Conservation (phyloP, 2,329 filamentous ascomycete species). For the Dryadomyces sulphureus region DNA sequence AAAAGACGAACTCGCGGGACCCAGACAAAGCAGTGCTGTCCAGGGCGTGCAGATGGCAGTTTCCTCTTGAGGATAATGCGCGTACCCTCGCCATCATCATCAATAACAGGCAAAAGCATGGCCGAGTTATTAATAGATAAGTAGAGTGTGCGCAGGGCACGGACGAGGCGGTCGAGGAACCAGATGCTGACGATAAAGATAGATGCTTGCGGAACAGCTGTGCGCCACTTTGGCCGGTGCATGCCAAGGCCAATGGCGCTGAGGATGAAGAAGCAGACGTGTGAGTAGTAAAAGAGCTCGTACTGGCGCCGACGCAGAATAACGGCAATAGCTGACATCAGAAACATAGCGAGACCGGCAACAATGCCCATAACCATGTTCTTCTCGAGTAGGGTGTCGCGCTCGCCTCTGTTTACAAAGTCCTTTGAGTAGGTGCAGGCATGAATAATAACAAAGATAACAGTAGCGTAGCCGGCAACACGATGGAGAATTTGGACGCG, state of each 20-base stretch:
- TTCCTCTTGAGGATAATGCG: slow-evolving; percentile 30
- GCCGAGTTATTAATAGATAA: slow-evolving; percentile 25
- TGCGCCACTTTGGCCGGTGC: slow-evolving; percentile 26
- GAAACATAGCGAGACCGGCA: slow-evolving; percentile 21
- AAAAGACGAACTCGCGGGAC: slow-evolving; percentile 34
- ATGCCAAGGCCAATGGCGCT: slow-evolving; percentile 25
- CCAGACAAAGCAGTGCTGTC: slow-evolving; percentile 45
- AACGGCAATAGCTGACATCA: slow-evolving; percentile 19
- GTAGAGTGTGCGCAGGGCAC: slow-evolving; percentile 20
- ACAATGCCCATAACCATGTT: slow-evolving; percentile 21
- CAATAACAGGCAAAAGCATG: slow-evolving; percentile 26
- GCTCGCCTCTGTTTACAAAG: slow-evolving; percentile 14
- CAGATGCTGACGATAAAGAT: slow-evolving; percentile 25
- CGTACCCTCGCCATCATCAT: slow-evolving; percentile 21
- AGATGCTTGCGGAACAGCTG: slow-evolving; percentile 22
- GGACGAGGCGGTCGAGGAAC: slow-evolving; percentile 27
- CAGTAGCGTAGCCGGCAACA: slow-evolving; percentile 26
- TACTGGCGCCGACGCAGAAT: slow-evolving; percentile 22
- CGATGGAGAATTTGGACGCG: slow-evolving; percentile 32
- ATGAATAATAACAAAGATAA: slow-evolving; percentile 23
- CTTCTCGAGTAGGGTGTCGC: slow-evolving; percentile 14
- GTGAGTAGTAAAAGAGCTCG: slow-evolving; percentile 30
- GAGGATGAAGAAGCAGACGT: slow-evolving; percentile 25
- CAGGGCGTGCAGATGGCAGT: slow-evolving; percentile 24
- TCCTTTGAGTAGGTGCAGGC: slow-evolving; percentile 18